phyloP scores from a whole-genome alignment of 1,284 basidiomycete genomes.

The Puccinia polysora region DNA sequence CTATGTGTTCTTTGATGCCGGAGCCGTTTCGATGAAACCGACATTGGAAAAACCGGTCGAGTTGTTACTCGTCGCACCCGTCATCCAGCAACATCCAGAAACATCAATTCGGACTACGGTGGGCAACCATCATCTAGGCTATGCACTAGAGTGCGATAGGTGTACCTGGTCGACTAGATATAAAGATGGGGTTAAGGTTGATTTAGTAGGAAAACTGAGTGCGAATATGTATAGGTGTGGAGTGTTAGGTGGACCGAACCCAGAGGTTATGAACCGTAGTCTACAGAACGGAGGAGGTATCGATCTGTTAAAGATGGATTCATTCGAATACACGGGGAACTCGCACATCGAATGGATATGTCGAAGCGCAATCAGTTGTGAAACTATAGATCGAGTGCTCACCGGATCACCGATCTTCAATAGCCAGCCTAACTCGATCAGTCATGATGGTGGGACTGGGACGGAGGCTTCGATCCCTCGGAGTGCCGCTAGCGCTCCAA shows the following conservation, averaged over 20 bases:
- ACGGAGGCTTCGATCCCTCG: background rate
- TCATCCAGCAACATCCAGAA: slow-evolving; percentile 15
- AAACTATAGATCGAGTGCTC: slow-evolving; percentile 11
- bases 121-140: slow-evolving; percentile 13
- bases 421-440: background rate
- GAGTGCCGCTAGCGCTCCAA: background rate
- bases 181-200: slow-evolving; percentile 29
- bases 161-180: slow-evolving; percentile 24
- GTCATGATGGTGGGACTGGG: too few relatives aligned
- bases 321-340: slow-evolving; percentile 16
- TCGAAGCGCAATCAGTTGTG: background rate
- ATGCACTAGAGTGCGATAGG: slow-evolving; percentile 22
- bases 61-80: slow-evolving; percentile 6
- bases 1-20: slow-evolving; percentile 32
- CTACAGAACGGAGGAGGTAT: too few relatives aligned
- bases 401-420: slow-evolving; percentile 11
- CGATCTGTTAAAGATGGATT: slow-evolving; percentile 18
- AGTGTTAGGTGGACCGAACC: background rate
- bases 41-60: slow-evolving; percentile 16
- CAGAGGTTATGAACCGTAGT: background rate
- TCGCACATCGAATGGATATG: background rate
- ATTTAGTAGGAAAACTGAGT: slow-evolving; percentile 27
- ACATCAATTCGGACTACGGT: slow-evolving; percentile 4
- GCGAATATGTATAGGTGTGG: slow-evolving; percentile 30
- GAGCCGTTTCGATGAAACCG: slow-evolving; percentile 26